A percentile compares a stretch with the other conserved stretches of the same genome.
These are phyloP conservation scores for Combretum micranthum DNA, from an alignment of 345 rosid species.

Conservation along the genomic window DNA sequence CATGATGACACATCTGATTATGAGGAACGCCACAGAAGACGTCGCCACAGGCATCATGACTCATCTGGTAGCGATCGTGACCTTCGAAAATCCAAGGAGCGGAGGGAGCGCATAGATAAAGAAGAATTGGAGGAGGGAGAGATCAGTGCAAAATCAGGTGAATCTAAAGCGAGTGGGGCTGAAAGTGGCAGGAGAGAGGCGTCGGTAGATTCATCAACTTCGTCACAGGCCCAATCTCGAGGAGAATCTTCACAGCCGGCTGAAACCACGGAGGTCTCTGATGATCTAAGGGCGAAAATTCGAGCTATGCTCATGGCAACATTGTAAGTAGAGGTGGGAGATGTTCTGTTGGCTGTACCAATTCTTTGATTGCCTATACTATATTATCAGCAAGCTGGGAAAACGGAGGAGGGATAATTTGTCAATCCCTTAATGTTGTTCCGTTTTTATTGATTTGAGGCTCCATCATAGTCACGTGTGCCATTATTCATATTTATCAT, in stretches of 20 bases:
- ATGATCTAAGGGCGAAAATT: conserved; percentile 87
- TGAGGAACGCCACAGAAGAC: conserved; percentile 21
- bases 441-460: too few relatives aligned
- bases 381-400: too few relatives aligned
- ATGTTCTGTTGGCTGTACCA: too few relatives aligned
- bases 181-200: conserved; percentile 33
- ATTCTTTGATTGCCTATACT: too few relatives aligned
- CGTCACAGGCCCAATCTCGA: conserved; percentile 6
- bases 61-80: conserved; percentile 6
- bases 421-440: too few relatives aligned
- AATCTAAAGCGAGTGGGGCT: conserved; percentile 38
- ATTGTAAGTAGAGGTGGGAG: conserved; percentile 23
- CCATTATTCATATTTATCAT: too few relatives aligned
- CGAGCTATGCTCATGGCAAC: conserved; percentile 93
- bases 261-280: conserved; percentile 41
- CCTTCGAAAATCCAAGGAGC: conserved; percentile 25
- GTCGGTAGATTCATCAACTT: conserved; percentile 22
- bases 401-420: too few relatives aligned
- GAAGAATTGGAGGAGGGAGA: conserved; percentile 62
- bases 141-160: conserved; percentile 44
- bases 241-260: conserved; percentile 26
- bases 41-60: conserved; percentile 14
- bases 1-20: conserved; percentile 28
- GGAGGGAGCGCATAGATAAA: conserved; percentile 24
- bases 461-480: too few relatives aligned